A percentile compares a stretch with the other conserved stretches of the same genome.
phyloP scores from a whole-genome alignment of 345 rosid species.

The Atalantia buxifolia region DNA sequence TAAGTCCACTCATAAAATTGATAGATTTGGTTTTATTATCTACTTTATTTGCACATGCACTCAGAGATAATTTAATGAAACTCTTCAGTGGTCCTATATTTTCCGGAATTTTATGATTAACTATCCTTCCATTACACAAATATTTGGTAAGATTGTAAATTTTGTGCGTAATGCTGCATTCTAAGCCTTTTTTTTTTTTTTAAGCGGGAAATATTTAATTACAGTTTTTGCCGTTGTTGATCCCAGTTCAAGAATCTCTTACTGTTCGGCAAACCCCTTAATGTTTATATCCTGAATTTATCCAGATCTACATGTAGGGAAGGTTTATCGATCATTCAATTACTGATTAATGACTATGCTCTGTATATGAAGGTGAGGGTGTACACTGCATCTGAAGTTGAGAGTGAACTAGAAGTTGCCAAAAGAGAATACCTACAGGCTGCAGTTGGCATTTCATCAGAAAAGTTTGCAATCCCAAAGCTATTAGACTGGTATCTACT shows the following conservation, averaged over 20 bases:
- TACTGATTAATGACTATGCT: constrained; percentile 22
- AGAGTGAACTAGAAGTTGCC: constrained; percentile 62
- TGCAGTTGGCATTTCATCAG: constrained; percentile 52
- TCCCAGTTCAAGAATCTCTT: neutral
- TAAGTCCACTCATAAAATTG: constrained; percentile 35
- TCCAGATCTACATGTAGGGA: neutral
- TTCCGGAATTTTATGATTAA: neutral
- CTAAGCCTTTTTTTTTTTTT: neutral
- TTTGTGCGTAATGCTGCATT: neutral
- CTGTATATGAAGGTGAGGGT: constrained; percentile 57
- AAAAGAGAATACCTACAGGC: constrained; percentile 81
- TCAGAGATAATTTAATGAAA: neutral
- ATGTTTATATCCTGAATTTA: neutral
- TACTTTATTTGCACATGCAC: neutral
- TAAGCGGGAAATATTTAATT: neutral
- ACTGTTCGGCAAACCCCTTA: neutral
- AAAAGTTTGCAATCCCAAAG: constrained; percentile 63
- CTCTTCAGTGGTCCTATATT: constrained; percentile 19
- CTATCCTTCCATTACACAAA: neutral
- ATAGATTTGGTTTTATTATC: constrained; percentile 5
- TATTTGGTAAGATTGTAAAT: neutral
- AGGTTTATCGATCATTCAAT: neutral
- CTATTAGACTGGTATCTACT: constrained; percentile 77
- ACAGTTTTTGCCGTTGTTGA: neutral
- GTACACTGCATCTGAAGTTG: constrained; percentile 63